These are phyloP conservation scores for Naegleria gruberi DNA, from an alignment of 208 protist species.

Conservation along the genomic window DNA sequence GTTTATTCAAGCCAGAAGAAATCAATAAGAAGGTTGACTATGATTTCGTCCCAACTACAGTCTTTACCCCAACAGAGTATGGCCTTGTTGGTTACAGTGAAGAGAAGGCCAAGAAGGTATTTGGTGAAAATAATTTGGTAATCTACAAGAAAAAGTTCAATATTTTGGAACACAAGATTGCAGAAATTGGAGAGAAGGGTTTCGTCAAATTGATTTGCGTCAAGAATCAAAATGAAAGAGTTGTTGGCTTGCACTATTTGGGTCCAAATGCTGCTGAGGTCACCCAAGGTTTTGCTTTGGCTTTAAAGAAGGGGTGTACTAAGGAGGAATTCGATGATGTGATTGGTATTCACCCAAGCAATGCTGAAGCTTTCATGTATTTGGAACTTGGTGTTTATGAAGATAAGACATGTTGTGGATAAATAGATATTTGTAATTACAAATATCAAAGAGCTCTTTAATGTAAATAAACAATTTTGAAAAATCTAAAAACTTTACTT, in stretches of 20 bases:
- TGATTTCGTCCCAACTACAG: slow-evolving; percentile 61
- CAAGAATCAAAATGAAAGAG: slow-evolving; percentile 45
- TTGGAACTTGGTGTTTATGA: not conserved
- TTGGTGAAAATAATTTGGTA: slow-evolving; percentile 61
- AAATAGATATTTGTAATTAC: too few species aligned
- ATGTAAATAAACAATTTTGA: too few species aligned
- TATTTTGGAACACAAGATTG: slow-evolving; percentile 61
- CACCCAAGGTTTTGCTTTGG: slow-evolving; percentile 66
- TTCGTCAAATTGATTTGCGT: slow-evolving; percentile 61
- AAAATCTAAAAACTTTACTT: too few species aligned
- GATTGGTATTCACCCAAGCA: slow-evolving; percentile 14
- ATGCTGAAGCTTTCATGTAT: not conserved
- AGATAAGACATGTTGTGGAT: not conserved
- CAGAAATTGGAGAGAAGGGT: slow-evolving; percentile 45
- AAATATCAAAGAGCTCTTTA: too few species aligned
- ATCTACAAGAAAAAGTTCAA: slow-evolving; percentile 63
- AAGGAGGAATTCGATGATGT: slow-evolving; percentile 3
- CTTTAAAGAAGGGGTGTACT: slow-evolving; percentile 34
- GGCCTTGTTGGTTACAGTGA: slow-evolving; percentile 59
- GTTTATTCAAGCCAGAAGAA: slow-evolving; percentile 42
- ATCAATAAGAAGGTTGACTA: slow-evolving; percentile 54
- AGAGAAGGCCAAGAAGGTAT: slow-evolving; percentile 57
- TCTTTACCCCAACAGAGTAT: slow-evolving; percentile 86
- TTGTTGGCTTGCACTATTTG: slow-evolving; percentile 79
- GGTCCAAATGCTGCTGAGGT: slow-evolving; percentile 75